Base-by-base conservation (phyloP, 2,329 filamentous ascomycete species). In the Botryotinia globosa region DNA sequence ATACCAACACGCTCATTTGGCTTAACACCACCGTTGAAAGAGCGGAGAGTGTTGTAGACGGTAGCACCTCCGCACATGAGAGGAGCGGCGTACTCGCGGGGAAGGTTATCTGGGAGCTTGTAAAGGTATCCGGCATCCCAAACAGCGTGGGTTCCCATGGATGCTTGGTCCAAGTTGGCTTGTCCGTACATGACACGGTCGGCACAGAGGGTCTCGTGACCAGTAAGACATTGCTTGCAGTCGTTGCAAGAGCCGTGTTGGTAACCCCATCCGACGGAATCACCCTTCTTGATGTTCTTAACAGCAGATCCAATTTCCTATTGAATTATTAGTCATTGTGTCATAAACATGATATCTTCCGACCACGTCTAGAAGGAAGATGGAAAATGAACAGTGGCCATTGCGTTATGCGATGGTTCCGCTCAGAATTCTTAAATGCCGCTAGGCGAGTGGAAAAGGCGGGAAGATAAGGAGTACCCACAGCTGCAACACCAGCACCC, bases 181-280 rank as follows among this genome's bases (percentile, higher is more conserved):
- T 75, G 79, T 32, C 81, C 83, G 76, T 85, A 87, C 61, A 85
- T 80, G 37, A 77, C 76, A 34, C 83, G 82, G 71, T 82, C 74
- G 0, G 79, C 73, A 76, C 85, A 86, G 74, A 84, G 84, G 22
- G 81, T 82, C 72, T 85, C 83, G 74, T 81, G 81, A 39, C 85
- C 85, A 3, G 77, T 80, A 3, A 84, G 77, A 74, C 85, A 87
- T 71, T 82, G 80, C 37, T 83, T 78, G 78, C 85, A 87, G 73
- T 81, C 77, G 2, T 83, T 82, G 76, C 85, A 87, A 65, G 80
- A 77, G 73, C 78, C 76, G 73, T 83, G 80, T 63, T 81, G 78
- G 75, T 82, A 84, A 51, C 85, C 85, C 84, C 84, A 86, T 58
- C 84, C 85, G 6, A 85, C 83, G 44, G 83, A 80, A 72, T 87